Evolutionary conservation across 2,329 filamentous ascomycete species (phyloP).

Genomic region (Cercospora beticola): DNA sequence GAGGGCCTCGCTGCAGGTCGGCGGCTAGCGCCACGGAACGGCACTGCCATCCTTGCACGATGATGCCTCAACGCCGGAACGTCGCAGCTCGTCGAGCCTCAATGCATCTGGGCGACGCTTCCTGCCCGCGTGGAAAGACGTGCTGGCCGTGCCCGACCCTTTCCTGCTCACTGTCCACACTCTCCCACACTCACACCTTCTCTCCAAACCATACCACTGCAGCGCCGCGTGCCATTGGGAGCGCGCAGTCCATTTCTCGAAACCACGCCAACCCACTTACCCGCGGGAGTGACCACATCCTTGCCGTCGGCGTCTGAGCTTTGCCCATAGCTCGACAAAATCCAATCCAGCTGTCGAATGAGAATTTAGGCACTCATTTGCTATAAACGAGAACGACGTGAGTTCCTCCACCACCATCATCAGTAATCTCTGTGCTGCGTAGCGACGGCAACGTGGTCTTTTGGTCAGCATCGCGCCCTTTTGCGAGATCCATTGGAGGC

Average conservation of each 20-base stretch:
- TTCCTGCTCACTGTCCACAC: neutral
- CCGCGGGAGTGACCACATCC: conserved; percentile 10
- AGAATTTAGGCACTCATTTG: conserved; percentile 17
- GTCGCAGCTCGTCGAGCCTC: conserved; percentile 11
- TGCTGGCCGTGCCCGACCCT: neutral
- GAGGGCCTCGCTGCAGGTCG: conserved; percentile 1
- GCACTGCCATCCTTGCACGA: conserved; percentile 1
- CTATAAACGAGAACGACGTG: conserved; percentile 18
- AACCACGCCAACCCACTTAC: neutral
- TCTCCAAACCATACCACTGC: neutral
- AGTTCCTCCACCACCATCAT: conserved; percentile 12
- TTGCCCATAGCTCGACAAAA: conserved; percentile 10
- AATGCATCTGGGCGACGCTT: conserved; percentile 2
- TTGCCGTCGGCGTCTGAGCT: conserved; percentile 13
- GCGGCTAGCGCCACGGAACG: conserved; percentile 8
- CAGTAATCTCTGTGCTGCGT: neutral
- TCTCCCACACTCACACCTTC: neutral
- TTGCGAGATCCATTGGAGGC: neutral
- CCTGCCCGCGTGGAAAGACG: neutral
- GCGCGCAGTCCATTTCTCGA: neutral
- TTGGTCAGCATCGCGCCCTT: neutral
- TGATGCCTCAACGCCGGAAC: conserved; percentile 10
- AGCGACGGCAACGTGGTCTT: conserved; percentile 4
- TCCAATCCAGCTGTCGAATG: conserved; percentile 18
- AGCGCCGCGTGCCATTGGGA: neutral